Evolutionary conservation across 2,329 filamentous ascomycete genomes (phyloP).

Genomic region (Scleromitrula shiraiana): DNA sequence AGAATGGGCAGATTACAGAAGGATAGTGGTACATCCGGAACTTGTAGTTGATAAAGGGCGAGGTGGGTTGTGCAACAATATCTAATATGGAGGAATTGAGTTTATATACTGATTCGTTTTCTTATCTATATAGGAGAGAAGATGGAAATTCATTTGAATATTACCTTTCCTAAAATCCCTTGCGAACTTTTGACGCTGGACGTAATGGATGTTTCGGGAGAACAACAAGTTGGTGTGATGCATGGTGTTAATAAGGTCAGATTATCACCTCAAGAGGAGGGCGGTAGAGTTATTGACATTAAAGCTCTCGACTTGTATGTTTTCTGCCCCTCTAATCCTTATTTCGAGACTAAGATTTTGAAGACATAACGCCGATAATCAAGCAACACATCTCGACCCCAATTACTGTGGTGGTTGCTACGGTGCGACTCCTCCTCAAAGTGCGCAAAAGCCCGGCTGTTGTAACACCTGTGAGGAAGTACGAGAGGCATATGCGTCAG

Average conservation of each 20-base stretch:
- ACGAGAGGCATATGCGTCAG: conserved; percentile 81
- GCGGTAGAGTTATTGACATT: conserved; percentile 66
- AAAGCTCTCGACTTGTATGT: conserved; percentile 58
- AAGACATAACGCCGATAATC: conserved; percentile 58
- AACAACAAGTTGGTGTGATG: conserved; percentile 89
- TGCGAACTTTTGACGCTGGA: conserved; percentile 95
- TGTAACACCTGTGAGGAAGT: conserved; percentile 98
- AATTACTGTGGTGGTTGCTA: conserved; percentile 92
- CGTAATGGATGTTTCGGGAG: conserved; percentile 97
- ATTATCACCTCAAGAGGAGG: conserved; percentile 62
- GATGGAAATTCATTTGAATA: conserved; percentile 98
- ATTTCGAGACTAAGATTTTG: conserved; percentile 10
- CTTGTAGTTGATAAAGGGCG: conserved; percentile 92
- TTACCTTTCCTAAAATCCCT: conserved; percentile 87
- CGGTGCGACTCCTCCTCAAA: conserved; percentile 66
- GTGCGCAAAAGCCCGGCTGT: conserved; percentile 73
- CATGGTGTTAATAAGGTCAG: conserved; percentile 91
- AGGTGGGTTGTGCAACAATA: conserved; percentile 46
- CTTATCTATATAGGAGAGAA: conserved; percentile 61
- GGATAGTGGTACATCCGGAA: conserved; percentile 81
- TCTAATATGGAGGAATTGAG: not conserved
- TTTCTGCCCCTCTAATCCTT: conserved; percentile 12
- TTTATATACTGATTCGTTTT: conserved; percentile 9
- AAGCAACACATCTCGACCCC: conserved; percentile 73
- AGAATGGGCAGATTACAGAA: conserved; percentile 92